Evolutionary conservation across 805 yeast species (phyloP), one percentile per base, ranked within the genome.

Genomic region (Tetrapisispora phaffii): DNA sequence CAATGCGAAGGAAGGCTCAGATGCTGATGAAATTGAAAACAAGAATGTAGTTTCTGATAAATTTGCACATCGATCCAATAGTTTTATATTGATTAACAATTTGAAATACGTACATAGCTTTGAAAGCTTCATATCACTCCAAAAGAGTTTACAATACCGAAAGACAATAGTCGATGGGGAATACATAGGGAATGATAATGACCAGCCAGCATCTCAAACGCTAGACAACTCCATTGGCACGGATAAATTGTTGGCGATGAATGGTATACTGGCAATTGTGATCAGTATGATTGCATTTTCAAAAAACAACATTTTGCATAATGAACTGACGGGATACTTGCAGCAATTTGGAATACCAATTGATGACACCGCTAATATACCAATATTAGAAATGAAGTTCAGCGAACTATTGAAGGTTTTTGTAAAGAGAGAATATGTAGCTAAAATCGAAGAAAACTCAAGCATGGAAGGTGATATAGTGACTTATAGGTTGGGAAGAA

Each of bases 331-430:
- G 8, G 42, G 42, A 5, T 38, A 47, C 17, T 29, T 60, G 26
- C 46, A 33, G n/a, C 39, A 41, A 13, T 62, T 57, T 44, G 66
- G 65, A 9, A 46, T 62, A 7, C 62, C 62, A 1, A 44, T 46
- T 2, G 59, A 60, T 36, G 63, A 60, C 8, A 47, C 47, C 16
- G 38, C 39, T 10, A 40, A 16, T 9, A 59, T 59, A 22, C 62
- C 63, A 3, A 50, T 59, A 15, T n/a, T 60, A 16, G 47, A 55
- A 20, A 19, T 46, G 28, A 49, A 51, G 15, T 44, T 58, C 5
- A 56, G 49, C 7, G 65, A 58, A 16, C 44, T 60, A 31, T 37
- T 60, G 7, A 54, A 49, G 20, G 37, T 32, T 1, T 38, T 59
- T 1, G 62, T 54, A 26, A 50, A 46, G 24, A 50, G 47, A 16